Base-by-base conservation (phyloP, 306 rosid species). In the Lotus japonicus region DNA sequence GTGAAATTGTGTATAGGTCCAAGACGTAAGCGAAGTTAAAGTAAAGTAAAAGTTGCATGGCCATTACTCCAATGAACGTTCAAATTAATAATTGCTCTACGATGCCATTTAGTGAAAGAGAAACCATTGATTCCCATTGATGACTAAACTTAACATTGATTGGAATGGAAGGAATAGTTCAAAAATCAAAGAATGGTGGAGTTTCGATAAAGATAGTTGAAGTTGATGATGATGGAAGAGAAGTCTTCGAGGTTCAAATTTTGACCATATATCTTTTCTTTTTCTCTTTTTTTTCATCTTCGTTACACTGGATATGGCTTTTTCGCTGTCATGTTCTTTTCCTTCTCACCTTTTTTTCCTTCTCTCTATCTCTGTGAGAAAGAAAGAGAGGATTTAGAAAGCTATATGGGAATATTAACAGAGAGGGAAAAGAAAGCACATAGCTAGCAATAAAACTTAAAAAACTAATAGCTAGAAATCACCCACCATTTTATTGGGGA, bases 171-270 rank as follows among this genome's bases (percentile, higher is more conserved):
- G 75, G 76, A 33, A 77, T 81, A 78, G 73, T 79, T 85, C 83
- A 84, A 87, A 87, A 82, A 64, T 66, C 79, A 79, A 82, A 79
- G 81, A 79, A 80, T 60, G 92, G 84, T 85, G 78, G 92, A 82
- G 92, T 92, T 92, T 88, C 96, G 95, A 92, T 92, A 92, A 92
- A 92, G 98, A 84, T 80, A 92, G 95, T 77, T 86, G 92, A 31
- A 5, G 36, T 5, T 31, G 36, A 84, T 88, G 85, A 85, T 88
- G 88, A 83, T 87, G 88, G 84, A 79, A 84, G 88, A 88, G 84
- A 86, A 87, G 89, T 83, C 85, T 89, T 92, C 95, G 92, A 87
- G 91, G 88, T 83, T 86, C 83, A 86, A 84, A 81, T 87, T 77
- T 92, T 89, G 98, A 92, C 97, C 98, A 31, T 1, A 1, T 7